phyloP scores from a whole-genome alignment of 805 yeast species.

The Sugiyamaella floridensis region DNA sequence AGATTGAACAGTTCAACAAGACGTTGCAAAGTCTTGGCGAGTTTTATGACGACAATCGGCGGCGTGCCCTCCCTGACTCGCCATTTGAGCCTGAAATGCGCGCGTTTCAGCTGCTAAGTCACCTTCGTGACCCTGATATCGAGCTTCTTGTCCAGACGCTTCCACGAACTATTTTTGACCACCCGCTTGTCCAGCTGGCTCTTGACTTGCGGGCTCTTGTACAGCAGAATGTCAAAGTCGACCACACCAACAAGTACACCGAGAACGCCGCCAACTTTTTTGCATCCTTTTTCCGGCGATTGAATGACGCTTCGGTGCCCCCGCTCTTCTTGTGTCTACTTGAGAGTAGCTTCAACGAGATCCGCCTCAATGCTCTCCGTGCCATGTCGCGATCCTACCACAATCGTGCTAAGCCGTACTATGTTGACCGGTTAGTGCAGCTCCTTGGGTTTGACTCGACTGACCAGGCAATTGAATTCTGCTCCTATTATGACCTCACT shows the following conservation, averaged over 20 bases:
- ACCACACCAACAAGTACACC: slow-evolving; percentile 39
- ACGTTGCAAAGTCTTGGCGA: slow-evolving; percentile 83
- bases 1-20: slow-evolving; percentile 87
- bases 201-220: slow-evolving; percentile 59
- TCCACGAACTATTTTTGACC: slow-evolving; percentile 49
- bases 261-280: slow-evolving; percentile 59
- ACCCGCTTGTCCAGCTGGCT: slow-evolving; percentile 61
- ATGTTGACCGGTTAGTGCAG: slow-evolving; percentile 39
- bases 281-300: slow-evolving; percentile 54
- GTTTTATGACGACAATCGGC: slow-evolving; percentile 73
- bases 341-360: slow-evolving; percentile 74
- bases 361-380: slow-evolving; percentile 66
- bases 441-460: slow-evolving; percentile 63
- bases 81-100: slow-evolving; percentile 85
- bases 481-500: slow-evolving; percentile 56
- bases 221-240: slow-evolving; percentile 47
- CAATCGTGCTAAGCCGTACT: slow-evolving; percentile 60
- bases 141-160: slow-evolving; percentile 67
- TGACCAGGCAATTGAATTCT: slow-evolving; percentile 48
- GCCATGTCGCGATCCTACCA: slow-evolving; percentile 62
- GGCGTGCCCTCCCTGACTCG: slow-evolving; percentile 45
- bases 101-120: slow-evolving; percentile 76
- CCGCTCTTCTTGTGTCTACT: slow-evolving; percentile 58
- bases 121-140: slow-evolving; percentile 75
- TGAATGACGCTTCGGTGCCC: slow-evolving; percentile 47